Base-by-base conservation (phyloP, 495 filamentous ascomycete species). In the Xylaria cubensis region DNA sequence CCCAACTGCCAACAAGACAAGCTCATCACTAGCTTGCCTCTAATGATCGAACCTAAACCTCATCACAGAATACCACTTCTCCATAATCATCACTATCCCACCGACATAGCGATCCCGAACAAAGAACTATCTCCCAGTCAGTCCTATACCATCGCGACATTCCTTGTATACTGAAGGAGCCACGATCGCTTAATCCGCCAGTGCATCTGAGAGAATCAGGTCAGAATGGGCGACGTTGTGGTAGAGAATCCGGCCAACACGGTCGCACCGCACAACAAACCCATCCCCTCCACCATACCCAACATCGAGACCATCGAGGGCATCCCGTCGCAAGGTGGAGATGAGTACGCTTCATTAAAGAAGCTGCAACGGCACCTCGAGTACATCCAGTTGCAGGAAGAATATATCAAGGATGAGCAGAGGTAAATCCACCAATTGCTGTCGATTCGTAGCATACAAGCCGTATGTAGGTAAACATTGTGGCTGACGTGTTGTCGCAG, bases 361-460 rank as follows among this genome's bases (percentile, higher is more conserved):
- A 94, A 94, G 83, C 88, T 98, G 70, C 94, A 98, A 83, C 88
- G 97, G 79, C 94, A 98, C 84, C 87, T 99, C 61, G 96, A 99
- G 92, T 97, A 97, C 83, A 98, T 99, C 80, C 92, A 97, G 80
- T 88, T 99, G 74, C 96, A 99, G 84, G 96, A 99, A 84, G 97
- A 99, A 81, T 99, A 98, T 85, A 99, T 99, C 89, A 99, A 99
- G 86, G 97, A 99, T 88, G 96, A 99, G 87, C 96, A 99, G 83
- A 90, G 94, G 93, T 93, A 88, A 55, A 81, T 29, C 36, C 58
- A 26, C 26, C 66, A 3, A 53, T 32, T 5, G 58, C 67, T 15
- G 21, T 39, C 26, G 7, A 7, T n/a, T 7, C 19, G 3, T 44
- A 6, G 19, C 41, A 32, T 46, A 3, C 66, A 59, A 8, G 13